Evolutionary conservation across 83 land plant genomes (phyloP).

Genomic region (Diphasiastrum complanatum): DNA sequence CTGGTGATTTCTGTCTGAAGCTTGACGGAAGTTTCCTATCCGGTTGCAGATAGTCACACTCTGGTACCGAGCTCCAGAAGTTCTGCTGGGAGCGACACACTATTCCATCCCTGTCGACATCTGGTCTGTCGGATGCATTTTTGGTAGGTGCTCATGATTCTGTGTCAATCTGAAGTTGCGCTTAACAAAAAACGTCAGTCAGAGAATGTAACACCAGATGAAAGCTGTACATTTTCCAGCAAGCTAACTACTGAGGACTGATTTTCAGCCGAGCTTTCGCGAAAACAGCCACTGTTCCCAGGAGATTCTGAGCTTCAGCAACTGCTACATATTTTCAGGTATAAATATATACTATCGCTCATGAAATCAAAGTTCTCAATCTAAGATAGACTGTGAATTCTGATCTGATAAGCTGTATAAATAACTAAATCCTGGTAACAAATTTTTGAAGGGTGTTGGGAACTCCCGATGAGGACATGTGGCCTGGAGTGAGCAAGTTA

Average conservation of each 20-base stretch:
- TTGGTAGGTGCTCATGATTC: slow-evolving; percentile 39
- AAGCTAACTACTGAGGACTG: not conserved
- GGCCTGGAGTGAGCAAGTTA: slow-evolving; percentile 85
- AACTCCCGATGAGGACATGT: slow-evolving; percentile 78
- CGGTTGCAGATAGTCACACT: slow-evolving; percentile 78
- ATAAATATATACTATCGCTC: not conserved
- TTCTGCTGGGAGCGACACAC: slow-evolving; percentile 81
- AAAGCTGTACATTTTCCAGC: no score
- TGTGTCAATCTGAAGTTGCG: not conserved
- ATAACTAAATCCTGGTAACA: not conserved
- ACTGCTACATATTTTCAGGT: slow-evolving; percentile 93
- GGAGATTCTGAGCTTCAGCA: slow-evolving; percentile 96
- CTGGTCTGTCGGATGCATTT: slow-evolving; percentile 98
- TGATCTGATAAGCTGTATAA: not conserved
- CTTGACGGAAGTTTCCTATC: no score
- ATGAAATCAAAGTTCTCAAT: not conserved
- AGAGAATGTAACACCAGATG: no score
- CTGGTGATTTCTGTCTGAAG: no score
- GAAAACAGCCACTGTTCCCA: slow-evolving; percentile 78
- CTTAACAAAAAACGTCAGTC: no score
- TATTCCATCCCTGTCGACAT: slow-evolving; percentile 91
- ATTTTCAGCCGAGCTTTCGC: slow-evolving; percentile 73
- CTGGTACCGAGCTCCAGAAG: slow-evolving; percentile 97
- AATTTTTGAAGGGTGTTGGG: slow-evolving; percentile 52
- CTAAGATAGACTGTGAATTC: not conserved